These are phyloP conservation scores for Schrenkiella parvula DNA, from an alignment of 345 rosid species.

Conservation along the genomic window DNA sequence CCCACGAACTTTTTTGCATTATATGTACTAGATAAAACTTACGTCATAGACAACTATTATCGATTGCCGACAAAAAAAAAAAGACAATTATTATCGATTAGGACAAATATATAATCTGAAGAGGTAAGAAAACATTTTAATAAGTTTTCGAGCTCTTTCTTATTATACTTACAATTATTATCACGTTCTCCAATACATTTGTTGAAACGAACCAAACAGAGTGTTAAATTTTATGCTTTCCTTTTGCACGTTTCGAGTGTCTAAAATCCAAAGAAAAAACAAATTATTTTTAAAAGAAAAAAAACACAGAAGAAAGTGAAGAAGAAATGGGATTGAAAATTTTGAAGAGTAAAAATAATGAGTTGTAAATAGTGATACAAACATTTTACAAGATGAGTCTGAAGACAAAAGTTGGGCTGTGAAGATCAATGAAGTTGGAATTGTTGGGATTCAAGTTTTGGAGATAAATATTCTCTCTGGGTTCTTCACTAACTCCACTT, in stretches of 20 bases:
- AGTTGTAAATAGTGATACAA: not conserved
- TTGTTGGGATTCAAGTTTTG: slow-evolving; percentile 44
- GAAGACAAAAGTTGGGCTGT: slow-evolving; percentile 57
- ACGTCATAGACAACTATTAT: slow-evolving; percentile 23
- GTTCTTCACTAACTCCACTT: slow-evolving; percentile 87
- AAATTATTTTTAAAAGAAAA: not conserved
- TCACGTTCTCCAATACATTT: slow-evolving; percentile 26
- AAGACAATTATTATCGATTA: slow-evolving; percentile 25
- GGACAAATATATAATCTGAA: slow-evolving; percentile 7
- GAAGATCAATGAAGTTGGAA: slow-evolving; percentile 45
- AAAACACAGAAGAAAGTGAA: not conserved
- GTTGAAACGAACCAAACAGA: slow-evolving; percentile 13
- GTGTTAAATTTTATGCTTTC: slow-evolving; percentile 4
- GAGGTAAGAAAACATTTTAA: slow-evolving; percentile 20
- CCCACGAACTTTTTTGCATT: not conserved
- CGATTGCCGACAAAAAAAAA: too few relatives aligned
- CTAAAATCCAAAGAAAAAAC: not conserved
- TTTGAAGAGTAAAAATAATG: not conserved
- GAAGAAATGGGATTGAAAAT: not conserved
- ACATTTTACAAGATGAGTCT: slow-evolving; percentile 46
- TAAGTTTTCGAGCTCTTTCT: slow-evolving; percentile 15
- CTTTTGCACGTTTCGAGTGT: slow-evolving; percentile 11
- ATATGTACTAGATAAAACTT: not conserved
- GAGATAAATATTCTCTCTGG: slow-evolving; percentile 60
- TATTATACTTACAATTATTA: not conserved